Conservation (phyloP, 2,329 filamentous ascomycete species). For the Penicillium sp. region DNA sequence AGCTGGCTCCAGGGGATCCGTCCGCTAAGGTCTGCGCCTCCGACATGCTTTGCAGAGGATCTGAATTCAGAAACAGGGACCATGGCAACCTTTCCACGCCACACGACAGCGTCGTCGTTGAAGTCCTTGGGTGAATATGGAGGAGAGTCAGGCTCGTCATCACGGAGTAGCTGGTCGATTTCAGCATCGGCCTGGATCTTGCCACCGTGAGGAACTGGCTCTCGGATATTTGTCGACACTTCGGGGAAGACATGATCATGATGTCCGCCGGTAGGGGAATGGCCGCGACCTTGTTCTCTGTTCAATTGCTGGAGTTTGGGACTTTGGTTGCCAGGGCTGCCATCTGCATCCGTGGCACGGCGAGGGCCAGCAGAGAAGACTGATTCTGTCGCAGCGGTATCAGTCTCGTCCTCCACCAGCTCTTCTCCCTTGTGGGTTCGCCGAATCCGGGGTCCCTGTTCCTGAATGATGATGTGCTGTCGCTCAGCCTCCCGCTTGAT, state of each 20-base stretch:
- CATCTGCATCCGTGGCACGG: constrained; percentile 41
- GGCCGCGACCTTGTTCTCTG: constrained; percentile 62
- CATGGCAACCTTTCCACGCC: constrained; percentile 77
- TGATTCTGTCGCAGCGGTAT: constrained; percentile 49
- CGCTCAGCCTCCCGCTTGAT: constrained; percentile 59
- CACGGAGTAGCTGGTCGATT: constrained; percentile 83
- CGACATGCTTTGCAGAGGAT: constrained; percentile 78
- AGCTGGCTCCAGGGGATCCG: constrained; percentile 73
- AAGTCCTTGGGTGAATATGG: constrained; percentile 82
- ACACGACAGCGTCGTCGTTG: constrained; percentile 69
- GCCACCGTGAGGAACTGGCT: constrained; percentile 46
- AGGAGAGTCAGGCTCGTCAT: constrained; percentile 76
- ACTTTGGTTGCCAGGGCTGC: constrained; percentile 29
- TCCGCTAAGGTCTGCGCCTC: constrained; percentile 73
- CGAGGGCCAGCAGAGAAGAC: constrained; percentile 51
- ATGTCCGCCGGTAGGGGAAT: constrained; percentile 64
- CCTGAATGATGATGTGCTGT: constrained; percentile 75
- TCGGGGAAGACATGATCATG: constrained; percentile 48
- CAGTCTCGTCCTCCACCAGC: constrained; percentile 73
- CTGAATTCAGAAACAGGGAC: constrained; percentile 73
- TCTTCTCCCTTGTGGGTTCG: constrained; percentile 96
- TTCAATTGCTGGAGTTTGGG: constrained; percentile 25
- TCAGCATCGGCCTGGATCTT: constrained; percentile 72
- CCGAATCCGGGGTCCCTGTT: constrained; percentile 74
- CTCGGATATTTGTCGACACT: constrained; percentile 40